phyloP scores from a whole-genome alignment of 306 rosid genomes.

The Comarum palustre region DNA sequence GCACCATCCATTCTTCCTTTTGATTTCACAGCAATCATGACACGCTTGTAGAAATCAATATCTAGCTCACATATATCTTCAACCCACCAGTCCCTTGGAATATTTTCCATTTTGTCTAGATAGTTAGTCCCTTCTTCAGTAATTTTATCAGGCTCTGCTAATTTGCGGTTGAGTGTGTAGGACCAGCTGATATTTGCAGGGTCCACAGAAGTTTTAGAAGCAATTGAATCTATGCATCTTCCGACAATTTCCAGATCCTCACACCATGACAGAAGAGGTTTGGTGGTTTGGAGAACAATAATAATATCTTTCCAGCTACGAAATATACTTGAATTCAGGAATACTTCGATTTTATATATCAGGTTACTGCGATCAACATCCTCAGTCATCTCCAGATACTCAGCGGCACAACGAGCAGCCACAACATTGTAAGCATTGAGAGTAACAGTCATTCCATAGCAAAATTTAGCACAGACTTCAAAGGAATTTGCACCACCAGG shows the following conservation, averaged over 20 bases:
- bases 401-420: conserved; percentile 95
- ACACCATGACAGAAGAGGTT: conserved; percentile 85
- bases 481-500: conserved; percentile 95
- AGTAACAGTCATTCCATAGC: conserved; percentile 95
- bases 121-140: conserved; percentile 48
- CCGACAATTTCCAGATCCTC: conserved; percentile 85
- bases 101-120: conserved; percentile 51
- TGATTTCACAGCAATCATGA: conserved; percentile 75
- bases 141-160: conserved; percentile 56
- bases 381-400: conserved; percentile 90
- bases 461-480: conserved; percentile 90
- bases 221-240: conserved; percentile 93
- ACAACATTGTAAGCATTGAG: conserved; percentile 93
- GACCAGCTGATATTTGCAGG: conserved; percentile 84
- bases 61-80: conserved; percentile 97
- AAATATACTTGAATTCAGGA: conserved; percentile 85
- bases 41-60: conserved; percentile 76
- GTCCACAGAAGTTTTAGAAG: conserved; percentile 86
- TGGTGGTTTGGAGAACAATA: conserved; percentile 85
- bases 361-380: conserved; percentile 79
- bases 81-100: conserved; percentile 98
- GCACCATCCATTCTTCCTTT: conserved; percentile 94
- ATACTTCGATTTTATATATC: conserved; percentile 84
- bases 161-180: conserved; percentile 73
- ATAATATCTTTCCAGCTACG: conserved; percentile 98